Conservation (phyloP, 768 basidiomycete genomes). For the Tulasnella sp. region DNA sequence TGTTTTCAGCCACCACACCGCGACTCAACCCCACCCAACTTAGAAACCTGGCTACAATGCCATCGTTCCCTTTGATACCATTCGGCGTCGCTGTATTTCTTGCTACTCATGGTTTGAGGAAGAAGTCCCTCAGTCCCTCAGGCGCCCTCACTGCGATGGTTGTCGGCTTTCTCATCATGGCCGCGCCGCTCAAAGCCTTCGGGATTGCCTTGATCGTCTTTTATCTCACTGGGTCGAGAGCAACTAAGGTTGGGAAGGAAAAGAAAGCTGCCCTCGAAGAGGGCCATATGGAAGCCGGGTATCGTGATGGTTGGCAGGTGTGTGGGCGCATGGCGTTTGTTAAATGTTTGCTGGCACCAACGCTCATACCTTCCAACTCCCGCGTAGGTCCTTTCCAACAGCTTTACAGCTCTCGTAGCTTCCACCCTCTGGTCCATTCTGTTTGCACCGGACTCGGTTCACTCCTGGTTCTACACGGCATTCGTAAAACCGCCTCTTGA, state of each 20-base stretch:
- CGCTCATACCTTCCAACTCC: background rate
- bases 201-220: constrained; percentile 63
- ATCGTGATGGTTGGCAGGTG: constrained; percentile 73
- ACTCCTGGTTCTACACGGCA: constrained; percentile 22
- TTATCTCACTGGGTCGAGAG: constrained; percentile 71
- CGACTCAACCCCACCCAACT: background rate
- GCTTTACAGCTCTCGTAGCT: constrained; percentile 53
- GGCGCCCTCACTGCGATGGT: constrained; percentile 72
- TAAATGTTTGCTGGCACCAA: background rate
- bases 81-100: constrained; percentile 30
- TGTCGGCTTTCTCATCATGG: constrained; percentile 66
- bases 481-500: constrained; percentile 8
- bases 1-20: background rate
- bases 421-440: constrained; percentile 55
- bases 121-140: constrained; percentile 63
- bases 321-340: constrained; percentile 19
- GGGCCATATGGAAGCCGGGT: constrained; percentile 64
- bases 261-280: constrained; percentile 71
- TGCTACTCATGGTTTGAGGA: constrained; percentile 60
- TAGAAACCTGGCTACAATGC: background rate
- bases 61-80: background rate
- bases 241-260: constrained; percentile 79
- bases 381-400: constrained; percentile 55
- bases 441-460: constrained; percentile 39
- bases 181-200: constrained; percentile 56